Evolutionary conservation across 768 basidiomycete genomes (phyloP), one percentile per base, ranked within the genome.

Genomic region (Lactarius psammicola): DNA sequence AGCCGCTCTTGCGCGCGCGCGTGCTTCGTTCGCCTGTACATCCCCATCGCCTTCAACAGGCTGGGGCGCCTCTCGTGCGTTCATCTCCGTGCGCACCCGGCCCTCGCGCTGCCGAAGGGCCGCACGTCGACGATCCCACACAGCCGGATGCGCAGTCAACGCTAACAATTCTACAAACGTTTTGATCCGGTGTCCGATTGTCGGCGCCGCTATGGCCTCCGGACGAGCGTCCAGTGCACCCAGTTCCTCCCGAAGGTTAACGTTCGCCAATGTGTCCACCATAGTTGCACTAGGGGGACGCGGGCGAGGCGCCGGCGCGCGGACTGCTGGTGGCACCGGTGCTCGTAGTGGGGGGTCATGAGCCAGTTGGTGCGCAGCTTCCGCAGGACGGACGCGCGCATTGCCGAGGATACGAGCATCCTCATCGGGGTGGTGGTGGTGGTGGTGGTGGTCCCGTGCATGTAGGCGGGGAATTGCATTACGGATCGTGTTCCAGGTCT

Each of bases 401-500:
- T 56, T 46, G 18, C 38, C 60, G 18, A 56, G 40, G 23, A 60
- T 34, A 34, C 59, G 59, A 23, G 54, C 33, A 18, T 60, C 54
- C 58, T 55, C 60, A 4, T 40, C 58, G 10, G n/a, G 40, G 44
- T 36, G 65, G 40, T 60, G 40, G 20, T 54, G 68, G 34, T 61
- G 42, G 17, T 54, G 36, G 15, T 38, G 68, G 42, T 61, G 42
- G n/a, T 54, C 65, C 11, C 63, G 69, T 33, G n/a, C 23, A 20
- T 34, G 55, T 4, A 42, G 56, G 8, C 56, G 64, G 18, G 63
- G 63, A n/a, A 70, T 66, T 9, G 64, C 69, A 33, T 63, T 69
- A 9, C 68, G 68, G 59, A 70, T 69, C 36, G 68, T 66, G 31
- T 69, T 69, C 69, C 69, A 70, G n/a, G 68, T 66, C 61, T 70